These are phyloP conservation scores for Chlamydomonas applanata DNA, from an alignment of 139 green algal genomes.

Conservation along the genomic window DNA sequence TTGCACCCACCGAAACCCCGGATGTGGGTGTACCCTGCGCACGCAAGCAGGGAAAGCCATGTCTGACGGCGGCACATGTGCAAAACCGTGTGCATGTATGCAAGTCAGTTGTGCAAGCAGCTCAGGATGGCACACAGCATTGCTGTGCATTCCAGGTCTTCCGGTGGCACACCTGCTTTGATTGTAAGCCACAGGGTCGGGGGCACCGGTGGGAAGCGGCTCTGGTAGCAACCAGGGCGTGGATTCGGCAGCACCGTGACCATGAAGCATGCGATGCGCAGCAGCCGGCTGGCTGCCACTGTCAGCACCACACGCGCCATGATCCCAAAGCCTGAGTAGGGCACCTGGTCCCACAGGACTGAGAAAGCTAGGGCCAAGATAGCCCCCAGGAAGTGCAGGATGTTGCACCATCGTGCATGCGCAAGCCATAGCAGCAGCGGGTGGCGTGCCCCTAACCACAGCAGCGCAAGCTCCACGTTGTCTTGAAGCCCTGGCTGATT, in stretches of 20 bases:
- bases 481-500: slow-evolving; percentile 66
- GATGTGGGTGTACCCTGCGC: background rate
- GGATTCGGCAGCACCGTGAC: slow-evolving; percentile 78
- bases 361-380: slow-evolving; percentile 63
- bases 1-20: slow-evolving; percentile 74
- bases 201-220: slow-evolving; percentile 66
- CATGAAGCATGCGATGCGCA: slow-evolving; percentile 76
- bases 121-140: no score
- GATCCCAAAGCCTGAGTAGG: slow-evolving; percentile 79
- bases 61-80: no score
- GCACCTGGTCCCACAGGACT: slow-evolving; percentile 65
- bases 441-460: background rate
- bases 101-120: no score
- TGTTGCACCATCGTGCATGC: slow-evolving; percentile 35
- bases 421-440: slow-evolving; percentile 23
- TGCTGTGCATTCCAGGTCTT: no score
- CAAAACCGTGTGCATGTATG: no score
- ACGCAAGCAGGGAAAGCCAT: no score
- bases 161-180: slow-evolving; percentile 25
- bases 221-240: slow-evolving; percentile 61
- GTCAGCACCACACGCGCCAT: slow-evolving; percentile 62
- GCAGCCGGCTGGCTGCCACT: slow-evolving; percentile 51
- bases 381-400: slow-evolving; percentile 62
- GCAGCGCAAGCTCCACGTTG: slow-evolving; percentile 55
- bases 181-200: slow-evolving; percentile 53